Conservation (phyloP, 2,329 filamentous ascomycete species). For the Pleurostoma richardsiae region DNA sequence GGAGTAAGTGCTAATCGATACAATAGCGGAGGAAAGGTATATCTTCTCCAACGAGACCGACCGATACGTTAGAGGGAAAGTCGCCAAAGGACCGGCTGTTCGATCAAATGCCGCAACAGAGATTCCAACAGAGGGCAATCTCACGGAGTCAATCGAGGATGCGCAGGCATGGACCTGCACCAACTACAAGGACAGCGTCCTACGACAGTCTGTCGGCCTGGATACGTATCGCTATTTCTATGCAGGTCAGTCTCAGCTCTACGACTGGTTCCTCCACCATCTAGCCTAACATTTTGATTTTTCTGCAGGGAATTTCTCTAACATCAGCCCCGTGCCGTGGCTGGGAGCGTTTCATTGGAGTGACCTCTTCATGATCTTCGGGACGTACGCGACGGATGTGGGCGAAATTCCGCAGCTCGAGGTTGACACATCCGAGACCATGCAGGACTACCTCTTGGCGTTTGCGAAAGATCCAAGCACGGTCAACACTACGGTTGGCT, state of each 20-base stretch:
- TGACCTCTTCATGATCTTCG: neutral
- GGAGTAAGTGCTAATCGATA: neutral
- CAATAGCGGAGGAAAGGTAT: neutral
- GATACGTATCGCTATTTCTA: neutral
- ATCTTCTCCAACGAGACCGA: neutral
- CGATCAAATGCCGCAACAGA: neutral
- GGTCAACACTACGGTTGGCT: too few relatives aligned
- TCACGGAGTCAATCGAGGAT: neutral
- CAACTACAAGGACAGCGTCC: neutral
- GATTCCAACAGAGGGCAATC: neutral
- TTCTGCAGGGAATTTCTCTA: neutral
- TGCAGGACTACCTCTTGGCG: neutral
- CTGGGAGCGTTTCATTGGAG: neutral
- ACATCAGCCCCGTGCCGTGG: neutral
- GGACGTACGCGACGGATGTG: neutral
- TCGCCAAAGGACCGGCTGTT: neutral
- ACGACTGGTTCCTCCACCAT: too few relatives aligned
- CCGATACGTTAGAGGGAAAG: neutral
- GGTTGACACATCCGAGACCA: neutral
- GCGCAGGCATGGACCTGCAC: neutral
- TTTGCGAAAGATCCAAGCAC: neutral
- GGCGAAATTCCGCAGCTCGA: neutral
- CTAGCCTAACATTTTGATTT: neutral
- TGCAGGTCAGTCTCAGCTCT: neutral
- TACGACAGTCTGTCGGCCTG: neutral